Percentiles rank a stretch among this genome's conserved stretches.
Evolutionary conservation across 2,329 filamentous ascomycete species (phyloP).

Genomic region (Endoconidiophora laricicola): DNA sequence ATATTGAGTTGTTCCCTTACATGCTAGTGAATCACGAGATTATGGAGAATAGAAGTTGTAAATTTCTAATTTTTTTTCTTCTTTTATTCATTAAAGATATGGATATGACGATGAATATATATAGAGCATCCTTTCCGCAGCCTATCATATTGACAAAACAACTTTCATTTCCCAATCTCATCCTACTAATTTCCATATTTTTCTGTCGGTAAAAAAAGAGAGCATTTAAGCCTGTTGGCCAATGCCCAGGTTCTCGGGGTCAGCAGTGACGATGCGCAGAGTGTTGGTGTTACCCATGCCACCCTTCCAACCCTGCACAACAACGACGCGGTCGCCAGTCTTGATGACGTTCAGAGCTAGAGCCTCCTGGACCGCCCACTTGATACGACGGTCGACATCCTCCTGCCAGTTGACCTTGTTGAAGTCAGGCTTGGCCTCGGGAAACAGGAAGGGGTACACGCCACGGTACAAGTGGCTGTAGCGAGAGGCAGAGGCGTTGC

Average conservation of each 20-base stretch:
- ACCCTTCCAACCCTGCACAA: conserved; percentile 82
- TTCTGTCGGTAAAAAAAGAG: not conserved
- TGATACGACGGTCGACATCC: conserved; percentile 92
- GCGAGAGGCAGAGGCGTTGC: conserved; percentile 66
- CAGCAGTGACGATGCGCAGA: conserved; percentile 44
- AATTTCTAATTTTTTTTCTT: not conserved
- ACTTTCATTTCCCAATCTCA: too few relatives aligned
- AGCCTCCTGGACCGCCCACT: conserved; percentile 85
- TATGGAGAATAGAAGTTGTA: too few relatives aligned
- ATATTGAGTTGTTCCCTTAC: too few relatives aligned
- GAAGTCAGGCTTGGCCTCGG: conserved; percentile 89
- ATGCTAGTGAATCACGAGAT: too few relatives aligned
- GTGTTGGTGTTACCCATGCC: conserved; percentile 89
- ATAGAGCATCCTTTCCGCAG: not conserved
- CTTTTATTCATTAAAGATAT: conserved; percentile 3
- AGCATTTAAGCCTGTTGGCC: conserved; percentile 21
- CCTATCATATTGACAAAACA: too few relatives aligned
- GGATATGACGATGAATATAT: not conserved
- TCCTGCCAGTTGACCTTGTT: conserved; percentile 89
- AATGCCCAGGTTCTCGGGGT: conserved; percentile 40
- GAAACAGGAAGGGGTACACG: conserved; percentile 94
- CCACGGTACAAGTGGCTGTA: conserved; percentile 94
- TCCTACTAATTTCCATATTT: not conserved
- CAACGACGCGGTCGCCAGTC: conserved; percentile 59
- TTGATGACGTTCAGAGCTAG: conserved; percentile 63